Evolutionary conservation across 2,329 filamentous ascomycete species (phyloP), one percentile per base, ranked within the genome.

Genomic region (Madurella fahalii): DNA sequence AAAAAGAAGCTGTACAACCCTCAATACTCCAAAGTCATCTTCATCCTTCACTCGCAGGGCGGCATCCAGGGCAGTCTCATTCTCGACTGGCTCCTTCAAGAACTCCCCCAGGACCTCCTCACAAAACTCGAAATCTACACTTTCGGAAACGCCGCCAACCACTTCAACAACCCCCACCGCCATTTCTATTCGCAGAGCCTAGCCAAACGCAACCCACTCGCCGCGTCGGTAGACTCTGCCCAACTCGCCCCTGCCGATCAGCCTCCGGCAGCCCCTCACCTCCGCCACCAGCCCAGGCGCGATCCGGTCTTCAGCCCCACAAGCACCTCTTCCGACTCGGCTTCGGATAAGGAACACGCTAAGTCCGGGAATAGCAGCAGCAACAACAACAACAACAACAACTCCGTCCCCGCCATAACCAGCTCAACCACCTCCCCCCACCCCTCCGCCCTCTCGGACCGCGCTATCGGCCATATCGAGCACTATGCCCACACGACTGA

Each of bases 41-140:
- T 93, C 52, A 81, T 93, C 56, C 73, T 88, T 39, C 89, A 94
- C 68, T 89, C 85, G 1, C 89, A 93, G 68, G 89, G 89, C 4
- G 87, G 80, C 13, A 89, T 93, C 48, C 84, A 90, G 65, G 85
- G 84, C 2, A 80, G 86, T 2, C 72, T 91, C 52, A 83, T 89
- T 5, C 70, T 92, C 7, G 89, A 94, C 70, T 89, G 87, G 85
- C 76, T 93, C 2, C 74, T 91, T 1, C 83, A 86, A 58, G 87
- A 91, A 65, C 71, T 90, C 12, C 81, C 86, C 0, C 82, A 84
- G 54, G 78, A 85, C 58, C 71, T 86, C 3, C 72, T 90, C 5
- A 70, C 75, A 2, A 87, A 90, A 62, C 76, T 91, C 0, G 88
- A 93, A 68, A 80, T 93, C 2, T 86, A 85, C 68, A 92, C 88